A percentile compares a stretch with the other conserved stretches of the same genome.
Conservation (phyloP, 306 rosid genomes). For the Cicer chorassanicum region DNA sequence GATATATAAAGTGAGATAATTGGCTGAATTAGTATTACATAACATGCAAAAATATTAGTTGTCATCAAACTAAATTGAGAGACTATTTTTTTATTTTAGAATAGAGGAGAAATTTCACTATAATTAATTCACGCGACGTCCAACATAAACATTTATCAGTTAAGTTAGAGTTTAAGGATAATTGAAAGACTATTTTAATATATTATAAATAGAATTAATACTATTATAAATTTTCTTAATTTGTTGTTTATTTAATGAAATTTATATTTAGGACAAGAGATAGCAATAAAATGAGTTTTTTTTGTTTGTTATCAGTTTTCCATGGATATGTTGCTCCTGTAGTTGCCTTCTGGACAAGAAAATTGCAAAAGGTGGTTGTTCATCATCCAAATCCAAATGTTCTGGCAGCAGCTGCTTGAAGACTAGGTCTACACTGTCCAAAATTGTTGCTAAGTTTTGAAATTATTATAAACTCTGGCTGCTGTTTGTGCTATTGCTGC, state of each 20-base stretch:
- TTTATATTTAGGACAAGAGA: too few species aligned
- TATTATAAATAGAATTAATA: neutral
- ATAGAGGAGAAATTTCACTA: too few species aligned
- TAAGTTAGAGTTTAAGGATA: too few species aligned
- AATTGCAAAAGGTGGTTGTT: conserved; percentile 34
- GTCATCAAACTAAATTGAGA: too few species aligned
- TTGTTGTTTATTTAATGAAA: neutral
- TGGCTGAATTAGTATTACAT: too few species aligned
- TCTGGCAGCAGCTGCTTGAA: conserved; percentile 37
- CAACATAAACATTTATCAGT: too few species aligned
- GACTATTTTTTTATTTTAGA: too few species aligned
- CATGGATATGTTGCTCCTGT: conserved; percentile 42
- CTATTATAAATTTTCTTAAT: neutral
- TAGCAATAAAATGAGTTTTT: neutral
- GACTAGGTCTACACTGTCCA: conserved; percentile 17
- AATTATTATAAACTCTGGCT: neutral
- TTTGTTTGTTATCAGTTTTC: conserved; percentile 19
- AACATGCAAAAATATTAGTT: too few species aligned
- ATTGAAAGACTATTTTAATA: too few species aligned
- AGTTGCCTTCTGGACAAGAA: conserved; percentile 35
- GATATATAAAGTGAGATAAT: too few species aligned
- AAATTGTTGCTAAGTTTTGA: conserved; percentile 37
- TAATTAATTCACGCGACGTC: too few species aligned
- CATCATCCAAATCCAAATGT: conserved; percentile 39
- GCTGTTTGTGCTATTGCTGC: neutral